These are phyloP conservation scores for Anacardium occidentale DNA, from an alignment of 345 rosid species.

Conservation along the genomic window DNA sequence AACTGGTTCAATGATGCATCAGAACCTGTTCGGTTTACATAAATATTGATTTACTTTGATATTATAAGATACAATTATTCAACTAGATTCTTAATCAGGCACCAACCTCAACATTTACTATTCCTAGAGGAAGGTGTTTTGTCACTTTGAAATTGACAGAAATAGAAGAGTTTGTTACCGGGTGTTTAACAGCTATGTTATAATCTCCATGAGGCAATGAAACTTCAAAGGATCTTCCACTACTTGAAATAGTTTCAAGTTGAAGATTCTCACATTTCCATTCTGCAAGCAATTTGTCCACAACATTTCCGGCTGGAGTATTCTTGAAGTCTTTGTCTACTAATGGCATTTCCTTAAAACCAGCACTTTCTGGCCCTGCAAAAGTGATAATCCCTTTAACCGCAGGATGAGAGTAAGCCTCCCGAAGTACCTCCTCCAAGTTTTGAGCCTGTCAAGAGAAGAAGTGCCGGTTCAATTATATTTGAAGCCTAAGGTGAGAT, in stretches of 20 bases:
- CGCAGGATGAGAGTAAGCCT: constrained; percentile 62
- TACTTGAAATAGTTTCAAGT: constrained; percentile 16
- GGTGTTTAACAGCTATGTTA: constrained; percentile 35
- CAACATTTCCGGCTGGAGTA: constrained; percentile 53
- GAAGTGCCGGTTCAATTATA: neutral
- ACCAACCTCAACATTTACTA: constrained; percentile 16
- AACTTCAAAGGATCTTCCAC: constrained; percentile 30
- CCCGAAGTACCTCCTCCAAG: constrained; percentile 65
- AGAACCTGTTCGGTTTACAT: too few relatives aligned
- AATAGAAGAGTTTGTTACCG: constrained; percentile 27
- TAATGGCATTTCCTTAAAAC: constrained; percentile 45
- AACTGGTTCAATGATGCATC: too few relatives aligned
- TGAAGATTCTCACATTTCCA: constrained; percentile 32
- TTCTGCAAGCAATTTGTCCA: constrained; percentile 57
- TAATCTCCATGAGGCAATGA: constrained; percentile 60
- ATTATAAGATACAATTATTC: too few relatives aligned
- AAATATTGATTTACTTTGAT: too few relatives aligned
- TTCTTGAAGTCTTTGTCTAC: constrained; percentile 45
- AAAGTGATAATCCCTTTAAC: constrained; percentile 67
- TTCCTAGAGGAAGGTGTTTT: constrained; percentile 16
- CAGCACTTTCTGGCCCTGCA: constrained; percentile 58
- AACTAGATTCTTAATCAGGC: neutral
- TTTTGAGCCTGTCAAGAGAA: constrained; percentile 34
- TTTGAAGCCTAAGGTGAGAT: too few relatives aligned
- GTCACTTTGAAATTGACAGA: constrained; percentile 34